These are phyloP conservation scores for Citrullus colocynthis DNA, from an alignment of 306 rosid genomes.

Conservation along the genomic window DNA sequence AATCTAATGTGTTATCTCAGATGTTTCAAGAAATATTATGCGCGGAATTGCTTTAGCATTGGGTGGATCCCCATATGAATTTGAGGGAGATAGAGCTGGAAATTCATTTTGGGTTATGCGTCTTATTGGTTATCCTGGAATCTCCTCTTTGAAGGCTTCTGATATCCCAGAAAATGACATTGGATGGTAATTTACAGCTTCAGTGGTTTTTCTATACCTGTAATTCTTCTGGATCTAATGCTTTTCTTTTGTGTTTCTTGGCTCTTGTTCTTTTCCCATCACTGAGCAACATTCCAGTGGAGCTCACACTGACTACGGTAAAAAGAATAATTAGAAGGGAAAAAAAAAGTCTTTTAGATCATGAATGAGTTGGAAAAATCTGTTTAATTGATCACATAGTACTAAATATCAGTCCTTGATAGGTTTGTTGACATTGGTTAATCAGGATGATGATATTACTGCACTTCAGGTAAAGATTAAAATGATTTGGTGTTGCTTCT, in stretches of 20 bases:
- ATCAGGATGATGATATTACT: constrained; percentile 70
- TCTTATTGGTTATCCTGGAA: constrained; percentile 64
- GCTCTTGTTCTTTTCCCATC: constrained; percentile 2
- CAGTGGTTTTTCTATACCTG: not conserved
- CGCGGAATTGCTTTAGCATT: constrained; percentile 80
- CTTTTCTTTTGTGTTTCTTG: constrained; percentile 17
- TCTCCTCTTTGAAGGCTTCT: constrained; percentile 24
- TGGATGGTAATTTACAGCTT: constrained; percentile 57
- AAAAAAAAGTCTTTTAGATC: not conserved
- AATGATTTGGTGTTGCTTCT: not conserved
- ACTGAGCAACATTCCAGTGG: constrained; percentile 41
- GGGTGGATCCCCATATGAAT: constrained; percentile 77
- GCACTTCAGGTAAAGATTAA: constrained; percentile 66
- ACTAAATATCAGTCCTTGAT: constrained; percentile 8
- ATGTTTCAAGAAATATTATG: constrained; percentile 70
- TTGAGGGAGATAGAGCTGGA: constrained; percentile 89
- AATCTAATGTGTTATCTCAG: constrained; percentile 31
- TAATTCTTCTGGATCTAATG: constrained; percentile 1
- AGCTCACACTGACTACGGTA: constrained; percentile 92
- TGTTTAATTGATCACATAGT: not conserved
- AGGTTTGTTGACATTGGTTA: constrained; percentile 85
- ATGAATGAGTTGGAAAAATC: not conserved
- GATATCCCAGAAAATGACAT: constrained; percentile 27
- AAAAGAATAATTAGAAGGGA: not conserved
- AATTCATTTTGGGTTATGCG: constrained; percentile 88